These are phyloP conservation scores for Dentipellis sp. DNA, from an alignment of 768 basidiomycete genomes.

Conservation along the genomic window DNA sequence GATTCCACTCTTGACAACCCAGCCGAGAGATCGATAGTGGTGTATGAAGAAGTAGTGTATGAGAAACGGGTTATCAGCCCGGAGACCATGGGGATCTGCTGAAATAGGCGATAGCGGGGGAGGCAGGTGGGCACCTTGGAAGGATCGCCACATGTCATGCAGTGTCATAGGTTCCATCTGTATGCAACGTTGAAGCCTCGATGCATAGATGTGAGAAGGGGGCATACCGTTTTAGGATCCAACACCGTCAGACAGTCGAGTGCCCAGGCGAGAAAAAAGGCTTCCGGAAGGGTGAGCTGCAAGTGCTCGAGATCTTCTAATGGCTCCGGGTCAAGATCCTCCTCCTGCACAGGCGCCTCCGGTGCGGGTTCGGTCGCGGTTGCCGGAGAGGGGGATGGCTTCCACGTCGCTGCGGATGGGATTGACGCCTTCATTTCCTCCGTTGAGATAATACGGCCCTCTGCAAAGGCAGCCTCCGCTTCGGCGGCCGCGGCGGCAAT, in stretches of 20 bases:
- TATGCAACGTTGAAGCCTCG: constrained; percentile 1
- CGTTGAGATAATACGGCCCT: constrained; percentile 51
- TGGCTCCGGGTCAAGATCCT: constrained; percentile 37
- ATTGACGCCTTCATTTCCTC: constrained; percentile 47
- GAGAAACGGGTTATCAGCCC: constrained; percentile 88
- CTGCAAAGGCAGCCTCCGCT: constrained; percentile 72
- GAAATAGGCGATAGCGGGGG: constrained; percentile 21
- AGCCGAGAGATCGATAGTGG: constrained; percentile 92
- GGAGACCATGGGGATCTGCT: constrained; percentile 19
- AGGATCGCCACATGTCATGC: constrained; percentile 52
- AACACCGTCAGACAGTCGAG: constrained; percentile 73
- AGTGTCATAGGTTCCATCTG: constrained; percentile 50
- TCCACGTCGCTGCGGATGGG: constrained; percentile 79
- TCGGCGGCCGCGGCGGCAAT: constrained; percentile 76
- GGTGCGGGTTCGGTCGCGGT: constrained; percentile 14
- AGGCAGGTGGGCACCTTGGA: constrained; percentile 46
- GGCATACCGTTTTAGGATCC: constrained; percentile 54
- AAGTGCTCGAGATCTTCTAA: constrained; percentile 80
- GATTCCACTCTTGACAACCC: constrained; percentile 93
- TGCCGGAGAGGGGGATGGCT: constrained; percentile 30
- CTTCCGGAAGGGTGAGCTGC: constrained; percentile 82
- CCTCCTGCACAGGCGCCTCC: constrained; percentile 18
- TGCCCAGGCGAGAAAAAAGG: constrained; percentile 81
- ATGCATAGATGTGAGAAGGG: neutral
- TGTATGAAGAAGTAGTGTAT: constrained; percentile 87